Evolutionary conservation across 2,329 filamentous ascomycete genomes (phyloP).

Genomic region (Colletotrichum tabaci): DNA sequence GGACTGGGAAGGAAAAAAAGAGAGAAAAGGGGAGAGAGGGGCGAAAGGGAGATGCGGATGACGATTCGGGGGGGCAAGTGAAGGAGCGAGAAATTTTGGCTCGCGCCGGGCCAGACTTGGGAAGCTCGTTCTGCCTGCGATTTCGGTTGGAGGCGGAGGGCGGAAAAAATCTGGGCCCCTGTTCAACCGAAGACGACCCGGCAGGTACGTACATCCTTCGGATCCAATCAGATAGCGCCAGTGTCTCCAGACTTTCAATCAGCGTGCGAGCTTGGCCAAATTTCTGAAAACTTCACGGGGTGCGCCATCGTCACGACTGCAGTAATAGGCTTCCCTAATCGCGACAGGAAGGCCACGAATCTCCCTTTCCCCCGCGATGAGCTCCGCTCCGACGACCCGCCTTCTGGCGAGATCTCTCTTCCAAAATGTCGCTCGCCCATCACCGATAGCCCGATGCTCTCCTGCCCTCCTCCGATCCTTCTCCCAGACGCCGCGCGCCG

Average conservation of each 20-base stretch:
- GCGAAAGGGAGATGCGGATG: constrained; percentile 44
- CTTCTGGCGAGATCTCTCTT: constrained; percentile 58
- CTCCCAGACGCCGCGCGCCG: constrained; percentile 53
- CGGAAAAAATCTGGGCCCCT: constrained; percentile 46
- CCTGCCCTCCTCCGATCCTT: constrained; percentile 52
- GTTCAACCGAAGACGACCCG: constrained; percentile 41
- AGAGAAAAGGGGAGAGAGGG: constrained; percentile 43
- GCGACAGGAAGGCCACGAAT: constrained; percentile 49
- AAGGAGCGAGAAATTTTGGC: constrained; percentile 55
- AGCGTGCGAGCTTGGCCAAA: constrained; percentile 24
- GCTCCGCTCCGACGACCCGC: constrained; percentile 59
- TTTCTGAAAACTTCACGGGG: constrained; percentile 36
- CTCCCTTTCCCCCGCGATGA: constrained; percentile 53
- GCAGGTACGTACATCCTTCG: not conserved
- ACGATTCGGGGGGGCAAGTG: constrained; percentile 47
- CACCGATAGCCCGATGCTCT: constrained; percentile 42
- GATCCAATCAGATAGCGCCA: constrained; percentile 16
- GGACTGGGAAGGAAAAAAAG: not conserved
- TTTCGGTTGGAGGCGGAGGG: constrained; percentile 54
- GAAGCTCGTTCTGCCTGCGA: constrained; percentile 48
- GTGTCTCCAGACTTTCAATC: constrained; percentile 30
- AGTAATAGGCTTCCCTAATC: not conserved
- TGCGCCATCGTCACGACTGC: constrained; percentile 17
- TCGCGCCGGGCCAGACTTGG: constrained; percentile 33
- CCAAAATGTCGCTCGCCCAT: constrained; percentile 45